Evolutionary conservation across 768 basidiomycete genomes (phyloP), one percentile per base, ranked within the genome.

Genomic region (Porphyrellus cyaneotinctus): DNA sequence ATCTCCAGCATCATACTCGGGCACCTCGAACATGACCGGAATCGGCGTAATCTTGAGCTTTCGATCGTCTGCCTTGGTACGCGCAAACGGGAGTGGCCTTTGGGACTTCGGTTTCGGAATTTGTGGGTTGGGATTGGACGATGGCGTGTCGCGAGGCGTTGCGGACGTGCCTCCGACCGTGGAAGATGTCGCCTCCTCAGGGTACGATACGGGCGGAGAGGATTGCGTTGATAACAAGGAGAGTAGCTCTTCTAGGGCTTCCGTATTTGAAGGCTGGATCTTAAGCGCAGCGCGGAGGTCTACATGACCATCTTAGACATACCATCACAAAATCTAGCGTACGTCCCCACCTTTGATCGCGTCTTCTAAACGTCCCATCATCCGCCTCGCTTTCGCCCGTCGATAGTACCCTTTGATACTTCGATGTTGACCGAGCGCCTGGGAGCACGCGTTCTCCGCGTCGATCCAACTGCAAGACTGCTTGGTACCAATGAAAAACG

Each of bases 341-440:
- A 31, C 13, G 24, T 12, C 45, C 59, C 18, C 58, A 83, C 85
- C 85, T 72, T 78, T 77, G 32, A 82, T 75, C 3, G 87, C 86
- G 12, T 82, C 85, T 18, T 81, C 76, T 2, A 67, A 66, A 35
- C 73, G 74, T 4, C 76, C 78, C 38, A 82, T 74, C 78, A 85
- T 84, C 57, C 74, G 78, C 39, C 83, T 74, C 0, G 87, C 85
- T 38, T 80, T 81, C 2, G 84, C 85, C 15, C 87, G 79, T 20
- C 87, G 78, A 65, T 78, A 90, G 53, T 84, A 77, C 1, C 83
- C 87, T 58, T 89, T 89, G 49, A 79, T 78, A 51, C 82, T 86
- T 31, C 75, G 74, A 60, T 87, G 85, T 55, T 87, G 85, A 26
- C 71, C 60, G 17, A 89, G 70, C 1, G 86, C 85, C 52, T 75